These are phyloP conservation scores for Trematosphaeria pertusa DNA, from an alignment of 2,329 filamentous ascomycete genomes.

Conservation along the genomic window DNA sequence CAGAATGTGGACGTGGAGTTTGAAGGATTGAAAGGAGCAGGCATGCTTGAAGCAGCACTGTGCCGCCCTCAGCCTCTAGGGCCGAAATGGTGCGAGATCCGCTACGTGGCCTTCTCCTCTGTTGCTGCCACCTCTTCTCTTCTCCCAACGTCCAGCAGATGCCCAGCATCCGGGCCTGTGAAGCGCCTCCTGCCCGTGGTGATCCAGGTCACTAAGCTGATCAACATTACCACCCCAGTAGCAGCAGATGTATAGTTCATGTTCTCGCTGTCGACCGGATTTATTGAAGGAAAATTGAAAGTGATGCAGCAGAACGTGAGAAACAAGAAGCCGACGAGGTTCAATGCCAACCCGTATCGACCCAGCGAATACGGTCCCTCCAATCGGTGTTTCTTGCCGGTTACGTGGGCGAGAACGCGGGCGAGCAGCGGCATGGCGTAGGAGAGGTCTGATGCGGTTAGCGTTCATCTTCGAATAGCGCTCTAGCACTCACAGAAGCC, in stretches of 20 bases:
- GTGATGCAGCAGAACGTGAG: conserved; percentile 62
- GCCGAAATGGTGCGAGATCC: background rate
- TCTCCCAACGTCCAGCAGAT: conserved; percentile 22
- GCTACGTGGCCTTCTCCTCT: conserved; percentile 12
- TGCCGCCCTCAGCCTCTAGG: conserved; percentile 9
- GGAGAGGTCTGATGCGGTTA: conserved; percentile 63
- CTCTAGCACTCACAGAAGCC: conserved; percentile 63
- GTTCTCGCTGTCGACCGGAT: conserved; percentile 60
- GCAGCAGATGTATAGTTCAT: conserved; percentile 68
- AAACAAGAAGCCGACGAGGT: conserved; percentile 59
- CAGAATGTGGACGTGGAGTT: too few species aligned
- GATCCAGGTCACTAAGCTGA: conserved; percentile 60
- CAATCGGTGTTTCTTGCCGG: conserved; percentile 51
- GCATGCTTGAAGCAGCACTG: conserved; percentile 11
- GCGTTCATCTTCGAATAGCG: too few species aligned
- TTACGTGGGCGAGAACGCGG: conserved; percentile 57
- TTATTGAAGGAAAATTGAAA: conserved; percentile 62
- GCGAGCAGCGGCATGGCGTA: conserved; percentile 63
- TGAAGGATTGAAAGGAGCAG: too few species aligned
- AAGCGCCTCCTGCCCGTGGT: conserved; percentile 59
- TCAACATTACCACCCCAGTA: conserved; percentile 60
- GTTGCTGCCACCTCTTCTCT: conserved; percentile 12
- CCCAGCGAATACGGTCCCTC: conserved; percentile 57
- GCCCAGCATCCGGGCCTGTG: conserved; percentile 53
- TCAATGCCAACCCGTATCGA: conserved; percentile 53